phyloP scores from a whole-genome alignment of 2,329 filamentous ascomycete species.

The Xylariales sp. region DNA sequence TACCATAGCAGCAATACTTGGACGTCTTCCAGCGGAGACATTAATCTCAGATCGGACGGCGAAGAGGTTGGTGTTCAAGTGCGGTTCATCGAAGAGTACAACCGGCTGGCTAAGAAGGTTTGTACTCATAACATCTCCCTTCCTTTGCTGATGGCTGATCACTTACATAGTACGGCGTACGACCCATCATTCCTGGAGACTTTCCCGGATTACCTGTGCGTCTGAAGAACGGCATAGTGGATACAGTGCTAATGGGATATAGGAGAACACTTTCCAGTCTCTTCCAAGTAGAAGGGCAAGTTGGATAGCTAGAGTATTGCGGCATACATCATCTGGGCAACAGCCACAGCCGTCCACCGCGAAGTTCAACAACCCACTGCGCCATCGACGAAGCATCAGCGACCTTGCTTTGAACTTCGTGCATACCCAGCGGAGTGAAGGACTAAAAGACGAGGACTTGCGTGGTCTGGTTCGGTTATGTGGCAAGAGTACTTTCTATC shows the following conservation, averaged over 20 bases:
- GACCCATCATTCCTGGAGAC: conserved; percentile 24
- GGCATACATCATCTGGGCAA: conserved; percentile 27
- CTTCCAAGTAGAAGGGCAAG: conserved; percentile 24
- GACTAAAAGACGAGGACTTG: conserved; percentile 46
- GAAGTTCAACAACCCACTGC: conserved; percentile 25
- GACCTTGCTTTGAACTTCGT: conserved; percentile 46
- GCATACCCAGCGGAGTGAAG: conserved; percentile 36
- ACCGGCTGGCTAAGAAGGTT: conserved; percentile 55
- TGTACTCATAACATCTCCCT: no score
- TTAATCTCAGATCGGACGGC: conserved; percentile 40
- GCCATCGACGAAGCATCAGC: conserved; percentile 50
- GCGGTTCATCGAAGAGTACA: conserved; percentile 53
- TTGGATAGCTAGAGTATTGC: conserved; percentile 34
- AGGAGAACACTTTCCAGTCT: conserved; percentile 7
- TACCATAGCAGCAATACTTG: conserved; percentile 50
- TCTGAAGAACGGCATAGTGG: not conserved
- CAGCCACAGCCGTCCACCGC: conserved; percentile 19
- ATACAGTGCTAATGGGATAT: not conserved
- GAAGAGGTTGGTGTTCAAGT: conserved; percentile 46
- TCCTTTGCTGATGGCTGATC: no score
- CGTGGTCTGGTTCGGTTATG: conserved; percentile 58
- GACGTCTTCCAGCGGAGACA: conserved; percentile 51
- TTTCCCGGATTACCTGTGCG: conserved; percentile 19
- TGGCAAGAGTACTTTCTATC: conserved; percentile 56
- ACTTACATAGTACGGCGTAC: conserved; percentile 49